Percentiles rank a stretch among this genome's conserved stretches.
Evolutionary conservation across 164 flowering plant genomes (phyloP).

Genomic region (Tetracentron sinense): DNA sequence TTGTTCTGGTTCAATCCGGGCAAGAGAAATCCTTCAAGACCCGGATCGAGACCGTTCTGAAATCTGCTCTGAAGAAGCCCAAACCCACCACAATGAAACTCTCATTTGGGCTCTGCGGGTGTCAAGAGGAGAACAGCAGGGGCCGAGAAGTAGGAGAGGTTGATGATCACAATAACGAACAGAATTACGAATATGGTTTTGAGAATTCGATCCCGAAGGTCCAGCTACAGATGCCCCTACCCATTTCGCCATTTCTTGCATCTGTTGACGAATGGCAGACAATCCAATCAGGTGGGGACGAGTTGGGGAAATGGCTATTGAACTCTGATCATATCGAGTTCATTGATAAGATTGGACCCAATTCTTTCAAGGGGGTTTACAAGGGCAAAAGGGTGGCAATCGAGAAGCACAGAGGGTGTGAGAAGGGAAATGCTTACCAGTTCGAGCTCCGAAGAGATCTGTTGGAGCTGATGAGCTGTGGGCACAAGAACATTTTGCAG

Average conservation of each 20-base stretch:
- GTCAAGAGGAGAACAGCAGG: conserved; percentile 66
- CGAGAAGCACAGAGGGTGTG: conserved; percentile 86
- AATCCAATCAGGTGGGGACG: conserved; percentile 58
- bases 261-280: conserved; percentile 95
- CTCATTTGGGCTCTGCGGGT: conserved; percentile 90
- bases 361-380: conserved; percentile 70
- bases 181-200: conserved; percentile 28
- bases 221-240: conserved; percentile 58
- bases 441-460: conserved; percentile 72
- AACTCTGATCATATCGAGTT: conserved; percentile 71
- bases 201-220: conserved; percentile 35
- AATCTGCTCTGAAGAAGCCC: conserved; percentile 58
- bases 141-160: conserved; percentile 48
- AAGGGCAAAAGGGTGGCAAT: conserved; percentile 69
- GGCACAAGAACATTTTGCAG: conserved; percentile 72
- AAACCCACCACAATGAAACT: conserved; percentile 62
- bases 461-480: conserved; percentile 88
- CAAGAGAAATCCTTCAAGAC: conserved; percentile 59
- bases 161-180: conserved; percentile 45
- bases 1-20: conserved; percentile 51
- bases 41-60: conserved; percentile 63
- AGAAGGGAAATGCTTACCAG: conserved; percentile 71
- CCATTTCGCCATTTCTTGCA: conserved; percentile 44
- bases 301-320: conserved; percentile 70
- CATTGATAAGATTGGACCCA: conserved; percentile 60